Evolutionary conservation across 2,329 filamentous ascomycete genomes (phyloP), one percentile per base, ranked within the genome.

Genomic region (Zelopaecilomyces penicillatus): DNA sequence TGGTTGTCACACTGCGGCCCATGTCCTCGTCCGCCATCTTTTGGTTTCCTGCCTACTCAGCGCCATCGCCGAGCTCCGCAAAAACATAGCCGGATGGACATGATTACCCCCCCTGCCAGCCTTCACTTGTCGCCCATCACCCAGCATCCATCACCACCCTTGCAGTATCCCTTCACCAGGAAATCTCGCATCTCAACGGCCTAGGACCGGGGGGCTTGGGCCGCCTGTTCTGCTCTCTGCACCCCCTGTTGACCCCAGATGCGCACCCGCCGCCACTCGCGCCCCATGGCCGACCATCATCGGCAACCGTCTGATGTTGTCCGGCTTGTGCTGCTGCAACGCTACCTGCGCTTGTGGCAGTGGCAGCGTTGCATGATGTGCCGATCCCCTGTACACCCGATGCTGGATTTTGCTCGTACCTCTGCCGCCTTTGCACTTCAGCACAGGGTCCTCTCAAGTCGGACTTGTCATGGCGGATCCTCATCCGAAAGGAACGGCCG

Each of bases 171-270:
- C 30, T 39, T 36, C 10, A 11, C 39, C 40, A 42, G 46, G 36
- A 37, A 51, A 50, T 51, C 46, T 52, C 48, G 49, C 46, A 51
- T 50, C 47, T 50, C 39, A 52, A 47, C 45, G 46, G 43, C 39
- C 39, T 39, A 45, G 39, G 42, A 42, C 27, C 11, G 31, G 34
- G 36, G 10, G 43, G 27, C 30, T 26, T 31, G 27, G 28, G 30
- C 28, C 19, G 2, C 12, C 36, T 42, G 28, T 45, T 39, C 7
- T 8, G 30, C 39, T 44, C 19, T 28, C 41, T 27, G 19, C 46
- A 37, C 41, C 37, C 51, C 48, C 46, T 46, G 41, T 32, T 39
- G 39, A 47, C 39, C 45, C 44, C 39, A 45, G 45, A 52, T 53
- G 47, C 42, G 43, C 46, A 46, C 45, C 39, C 46, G 48, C 39